Evolutionary conservation across 495 filamentous ascomycete species (phyloP).

Genomic region (Jackrogersella multiformis): DNA sequence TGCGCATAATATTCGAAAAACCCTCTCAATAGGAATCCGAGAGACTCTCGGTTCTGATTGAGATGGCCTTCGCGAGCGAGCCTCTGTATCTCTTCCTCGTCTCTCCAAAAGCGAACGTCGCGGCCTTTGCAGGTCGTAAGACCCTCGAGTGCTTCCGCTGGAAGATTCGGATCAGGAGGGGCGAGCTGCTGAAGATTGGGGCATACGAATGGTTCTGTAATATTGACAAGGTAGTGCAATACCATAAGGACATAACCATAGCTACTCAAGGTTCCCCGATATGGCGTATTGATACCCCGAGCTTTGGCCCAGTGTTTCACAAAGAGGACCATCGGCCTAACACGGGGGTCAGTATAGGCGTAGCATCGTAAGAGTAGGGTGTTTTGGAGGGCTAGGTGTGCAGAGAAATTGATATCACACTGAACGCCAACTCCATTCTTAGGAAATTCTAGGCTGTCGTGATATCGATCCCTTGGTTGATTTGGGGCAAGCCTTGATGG

Average conservation of each 20-base stretch:
- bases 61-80: slow-evolving; percentile 61
- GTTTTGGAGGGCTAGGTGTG: slow-evolving; percentile 80
- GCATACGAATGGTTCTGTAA: slow-evolving; percentile 78
- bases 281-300: slow-evolving; percentile 82
- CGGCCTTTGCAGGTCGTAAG: slow-evolving; percentile 61
- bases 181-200: slow-evolving; percentile 75
- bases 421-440: slow-evolving; percentile 74
- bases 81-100: slow-evolving; percentile 67
- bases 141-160: slow-evolving; percentile 53
- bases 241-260: slow-evolving; percentile 94
- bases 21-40: slow-evolving; percentile 73
- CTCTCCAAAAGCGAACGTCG: slow-evolving; percentile 72
- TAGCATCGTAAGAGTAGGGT: slow-evolving; percentile 81
- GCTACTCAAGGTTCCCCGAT: slow-evolving; percentile 80
- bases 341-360: slow-evolving; percentile 73
- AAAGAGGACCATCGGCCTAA: slow-evolving; percentile 78
- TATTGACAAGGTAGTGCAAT: slow-evolving; percentile 86
- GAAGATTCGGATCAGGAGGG: slow-evolving; percentile 52
- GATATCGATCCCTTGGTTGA: slow-evolving; percentile 59
- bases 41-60: slow-evolving; percentile 66
- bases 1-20: slow-evolving; percentile 87
- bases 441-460: slow-evolving; percentile 73
- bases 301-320: slow-evolving; percentile 86
- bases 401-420: slow-evolving; percentile 87
- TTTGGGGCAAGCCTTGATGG: slow-evolving; percentile 56